Base-by-base conservation (phyloP, 2,329 filamentous ascomycete genomes). In the Mollisiaceae sp. region DNA sequence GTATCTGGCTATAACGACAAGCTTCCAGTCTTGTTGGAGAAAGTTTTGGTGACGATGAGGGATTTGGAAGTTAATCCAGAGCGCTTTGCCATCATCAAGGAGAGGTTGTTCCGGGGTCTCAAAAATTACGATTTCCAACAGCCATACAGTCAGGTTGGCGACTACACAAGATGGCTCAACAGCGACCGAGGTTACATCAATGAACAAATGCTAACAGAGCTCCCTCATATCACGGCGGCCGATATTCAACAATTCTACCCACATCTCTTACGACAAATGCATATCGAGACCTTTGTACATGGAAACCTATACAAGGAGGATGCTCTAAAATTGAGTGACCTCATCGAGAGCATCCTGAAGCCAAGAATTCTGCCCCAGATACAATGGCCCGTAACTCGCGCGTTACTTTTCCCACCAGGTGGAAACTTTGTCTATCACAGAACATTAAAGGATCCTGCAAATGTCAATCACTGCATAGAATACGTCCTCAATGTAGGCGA, bases 1-100 rank as follows among this genome's bases (percentile, higher is more conserved):
- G 86, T 98, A 3, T 89, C 88, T 35, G 95, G 95, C 0, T 99
- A 98, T 80, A 99, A 97, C 72, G 95, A 99, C 78, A 99, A 99
- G 81, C 88, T 99, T 74, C 83, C 91, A 0, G 93, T 97, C 0
- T 84, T 99, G 27, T 79, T 99, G 56, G 93, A 98, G 75, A 95
- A 97, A 76, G 92, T 98, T 4, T 82, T 97, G 32, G 80, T 88
- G 14, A 93, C 91, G 11, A 91, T 97, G 85, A 88, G 92, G 59
- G 91, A 97, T 72, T 82, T 98, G 5, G 87, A 93, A 43, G 85
- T 98, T 71, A 90, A 89, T 68, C 86, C 92, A n/a, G 93, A 96
- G 63, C 88, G 95, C 1, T 99, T 98, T 75, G 87, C 91, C 58
- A 93, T 98, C 71, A 87, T 97, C 78, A 96, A 97, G 77, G 95